phyloP scores from a whole-genome alignment of 495 filamentous ascomycete species.

The Sphaerosporella brunnea region DNA sequence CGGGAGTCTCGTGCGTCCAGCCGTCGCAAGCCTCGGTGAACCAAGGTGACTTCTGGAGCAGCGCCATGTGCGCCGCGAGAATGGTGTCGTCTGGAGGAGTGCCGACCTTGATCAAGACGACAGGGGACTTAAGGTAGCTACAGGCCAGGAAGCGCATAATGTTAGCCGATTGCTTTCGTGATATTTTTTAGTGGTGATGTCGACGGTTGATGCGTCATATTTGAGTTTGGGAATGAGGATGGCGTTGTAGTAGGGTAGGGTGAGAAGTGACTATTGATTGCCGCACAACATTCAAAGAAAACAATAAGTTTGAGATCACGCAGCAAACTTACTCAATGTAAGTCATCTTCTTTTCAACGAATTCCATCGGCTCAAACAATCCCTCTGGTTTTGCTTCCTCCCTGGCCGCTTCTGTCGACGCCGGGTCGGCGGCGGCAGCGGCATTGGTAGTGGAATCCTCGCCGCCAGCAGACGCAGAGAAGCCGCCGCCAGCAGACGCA shows the following conservation, averaged over 20 bases:
- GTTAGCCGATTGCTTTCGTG: too few species aligned
- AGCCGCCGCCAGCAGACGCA: too few species aligned
- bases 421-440: too few species aligned
- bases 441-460: too few species aligned
- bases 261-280: too few species aligned
- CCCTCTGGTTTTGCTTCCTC: neutral
- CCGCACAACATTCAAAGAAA: neutral
- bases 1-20: slow-evolving; percentile 37
- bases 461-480: too few species aligned
- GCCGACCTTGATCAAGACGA: slow-evolving; percentile 63
- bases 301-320: neutral
- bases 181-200: too few species aligned
- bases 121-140: slow-evolving; percentile 57
- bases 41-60: slow-evolving; percentile 55
- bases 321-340: slow-evolving; percentile 25
- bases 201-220: too few species aligned
- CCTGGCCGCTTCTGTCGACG: neutral
- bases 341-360: slow-evolving; percentile 13
- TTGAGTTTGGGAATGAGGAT: too few species aligned
- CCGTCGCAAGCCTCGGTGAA: slow-evolving; percentile 45
- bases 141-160: neutral
- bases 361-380: neutral
- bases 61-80: slow-evolving; percentile 60
- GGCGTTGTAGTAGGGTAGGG: too few species aligned
- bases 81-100: slow-evolving; percentile 38